Percentiles rank a stretch among this genome's conserved stretches.
Conservation (phyloP, 345 rosid genomes). For the Zanthoxylum bungeanum region DNA sequence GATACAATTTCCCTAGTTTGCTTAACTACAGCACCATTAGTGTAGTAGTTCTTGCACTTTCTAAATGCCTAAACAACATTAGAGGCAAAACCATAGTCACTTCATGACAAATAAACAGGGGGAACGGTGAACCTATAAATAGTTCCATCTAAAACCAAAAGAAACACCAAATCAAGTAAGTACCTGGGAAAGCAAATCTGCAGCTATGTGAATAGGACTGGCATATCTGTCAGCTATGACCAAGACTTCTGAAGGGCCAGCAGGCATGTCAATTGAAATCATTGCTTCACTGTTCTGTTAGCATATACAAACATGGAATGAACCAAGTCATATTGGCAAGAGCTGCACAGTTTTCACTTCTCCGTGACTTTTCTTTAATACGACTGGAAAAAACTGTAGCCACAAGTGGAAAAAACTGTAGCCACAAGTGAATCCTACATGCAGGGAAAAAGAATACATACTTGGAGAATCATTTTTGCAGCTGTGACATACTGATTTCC, state of each 20-base stretch:
- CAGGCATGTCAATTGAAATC: conserved; percentile 99
- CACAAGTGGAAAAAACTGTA: too few relatives aligned
- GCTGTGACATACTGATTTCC: conserved; percentile 97
- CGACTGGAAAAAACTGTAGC: background rate
- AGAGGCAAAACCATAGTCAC: background rate
- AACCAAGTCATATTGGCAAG: background rate
- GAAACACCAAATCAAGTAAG: background rate
- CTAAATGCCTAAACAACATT: background rate
- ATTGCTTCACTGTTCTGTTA: conserved; percentile 93
- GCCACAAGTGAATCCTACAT: conserved; percentile 12
- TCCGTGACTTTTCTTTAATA: background rate
- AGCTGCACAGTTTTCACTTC: background rate
- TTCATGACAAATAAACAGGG: background rate
- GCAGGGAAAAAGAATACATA: conserved; percentile 24
- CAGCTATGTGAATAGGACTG: conserved; percentile 82
- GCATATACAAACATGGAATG: background rate
- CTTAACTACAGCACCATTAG: background rate
- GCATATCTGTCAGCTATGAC: conserved; percentile 87
- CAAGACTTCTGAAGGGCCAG: conserved; percentile 94
- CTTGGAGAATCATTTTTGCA: conserved; percentile 96
- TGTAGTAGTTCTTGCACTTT: background rate
- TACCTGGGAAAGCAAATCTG: conserved; percentile 95
- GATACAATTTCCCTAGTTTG: background rate
- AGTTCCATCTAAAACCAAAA: background rate
- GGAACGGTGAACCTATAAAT: background rate